Evolutionary conservation across 257 asterid genomes (phyloP), one percentile per base, ranked within the genome.

Genomic region (Cynanchum wilfordii): DNA sequence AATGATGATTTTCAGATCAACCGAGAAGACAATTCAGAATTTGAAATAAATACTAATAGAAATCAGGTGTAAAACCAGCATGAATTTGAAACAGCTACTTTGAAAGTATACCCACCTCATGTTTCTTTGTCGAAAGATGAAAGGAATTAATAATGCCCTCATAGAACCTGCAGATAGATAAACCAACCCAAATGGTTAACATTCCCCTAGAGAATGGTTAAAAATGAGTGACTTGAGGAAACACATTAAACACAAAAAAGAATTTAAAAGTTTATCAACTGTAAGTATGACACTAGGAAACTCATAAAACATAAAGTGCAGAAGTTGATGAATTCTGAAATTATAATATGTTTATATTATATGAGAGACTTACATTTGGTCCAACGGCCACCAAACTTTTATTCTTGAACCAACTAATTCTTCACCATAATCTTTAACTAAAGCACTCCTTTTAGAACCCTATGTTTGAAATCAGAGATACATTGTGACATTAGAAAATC

Each of bases 341-440:
- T 38, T 15, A 40, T 40, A 30, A 66, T 45, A 20, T 1, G 64
- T 51, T 25, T 2, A 20, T 70, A 63, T 55, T 68, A 36, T 52
- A 42, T 42, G 65, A 66, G 79, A 67, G 57, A 77, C 87, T 76
- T 79, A 88, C 90, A 24, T 44, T 59, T 65, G 72, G 82, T 74
- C 88, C 75, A 77, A 40, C 55, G 89, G 83, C 84, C 93, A 83
- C 86, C 82, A 86, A 70, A 88, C 85, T 68, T 83, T 86, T 64
- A 88, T 83, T 67, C 75, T 78, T 73, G 77, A 72, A 59, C 86
- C 93, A 75, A 86, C 77, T 68, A 88, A 57, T 68, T 86, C 89
- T 72, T 79, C 87, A 71, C 84, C 84, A 58, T 82, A 73, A 19
- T 55, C 73, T 70, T 81, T 78, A 74, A 33, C 69, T 72, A 54